Conservation (phyloP, 208 protist species). For the Wallacemonas sp. region DNA sequence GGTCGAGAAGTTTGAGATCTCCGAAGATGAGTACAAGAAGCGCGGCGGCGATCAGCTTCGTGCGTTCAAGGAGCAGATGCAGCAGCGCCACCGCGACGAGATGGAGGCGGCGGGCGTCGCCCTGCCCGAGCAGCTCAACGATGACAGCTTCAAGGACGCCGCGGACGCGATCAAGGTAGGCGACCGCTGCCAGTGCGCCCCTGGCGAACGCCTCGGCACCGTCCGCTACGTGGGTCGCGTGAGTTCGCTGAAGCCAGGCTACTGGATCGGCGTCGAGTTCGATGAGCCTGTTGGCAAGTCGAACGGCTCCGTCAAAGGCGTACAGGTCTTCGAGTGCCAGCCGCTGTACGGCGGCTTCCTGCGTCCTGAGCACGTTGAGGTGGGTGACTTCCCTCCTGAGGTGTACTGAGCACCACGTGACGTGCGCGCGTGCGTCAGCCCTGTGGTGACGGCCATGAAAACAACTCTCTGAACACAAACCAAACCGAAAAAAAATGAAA, state of each 20-base stretch:
- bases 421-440: neutral
- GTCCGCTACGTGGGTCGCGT: slow-evolving; percentile 90
- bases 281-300: slow-evolving; percentile 96
- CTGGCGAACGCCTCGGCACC: slow-evolving; percentile 81
- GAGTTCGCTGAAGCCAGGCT: slow-evolving; percentile 80
- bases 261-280: slow-evolving; percentile 93
- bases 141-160: slow-evolving; percentile 71
- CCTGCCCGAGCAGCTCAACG: slow-evolving; percentile 42
- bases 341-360: slow-evolving; percentile 85
- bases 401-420: slow-evolving; percentile 39
- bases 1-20: slow-evolving; percentile 92
- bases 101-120: slow-evolving; percentile 58
- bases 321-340: slow-evolving; percentile 85
- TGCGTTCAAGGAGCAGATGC: slow-evolving; percentile 76
- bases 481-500: no score
- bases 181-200: slow-evolving; percentile 80
- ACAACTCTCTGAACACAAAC: no score
- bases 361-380: slow-evolving; percentile 84
- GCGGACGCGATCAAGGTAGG: slow-evolving; percentile 79
- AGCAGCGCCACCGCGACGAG: slow-evolving; percentile 69
- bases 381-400: slow-evolving; percentile 91
- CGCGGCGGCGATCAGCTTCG: slow-evolving; percentile 75
- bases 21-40: slow-evolving; percentile 90
- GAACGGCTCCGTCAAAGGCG: slow-evolving; percentile 92
- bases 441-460: no score